A percentile compares a stretch with the other conserved stretches of the same genome.
These are phyloP conservation scores for Ceratocystiopsis minuta DNA, from an alignment of 2,329 filamentous ascomycete species.

Conservation along the genomic window DNA sequence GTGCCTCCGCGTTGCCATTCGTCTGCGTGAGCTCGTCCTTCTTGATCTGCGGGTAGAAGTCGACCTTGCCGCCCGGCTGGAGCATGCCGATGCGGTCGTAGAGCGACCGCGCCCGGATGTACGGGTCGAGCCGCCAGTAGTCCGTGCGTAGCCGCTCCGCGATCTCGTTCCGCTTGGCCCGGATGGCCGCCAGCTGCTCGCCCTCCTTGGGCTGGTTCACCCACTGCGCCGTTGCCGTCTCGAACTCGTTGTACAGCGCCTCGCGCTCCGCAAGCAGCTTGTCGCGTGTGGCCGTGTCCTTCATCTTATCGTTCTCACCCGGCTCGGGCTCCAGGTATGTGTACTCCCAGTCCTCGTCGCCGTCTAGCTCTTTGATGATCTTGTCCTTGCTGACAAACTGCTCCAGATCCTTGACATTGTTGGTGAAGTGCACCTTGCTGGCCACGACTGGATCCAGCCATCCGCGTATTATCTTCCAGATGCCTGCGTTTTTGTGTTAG, in stretches of 20 bases:
- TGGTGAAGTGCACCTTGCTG: conserved; percentile 83
- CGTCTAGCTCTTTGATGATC: conserved; percentile 70
- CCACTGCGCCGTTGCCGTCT: conserved; percentile 61
- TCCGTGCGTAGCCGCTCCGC: conserved; percentile 47
- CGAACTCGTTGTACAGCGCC: conserved; percentile 52
- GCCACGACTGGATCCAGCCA: conserved; percentile 97
- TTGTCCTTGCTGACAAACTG: conserved; percentile 52
- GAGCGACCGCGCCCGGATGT: conserved; percentile 61
- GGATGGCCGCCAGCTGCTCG: conserved; percentile 27
- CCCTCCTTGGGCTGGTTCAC: conserved; percentile 31
- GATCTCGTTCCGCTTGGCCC: conserved; percentile 40
- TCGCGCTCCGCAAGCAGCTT: conserved; percentile 45
- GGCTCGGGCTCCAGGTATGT: conserved; percentile 57
- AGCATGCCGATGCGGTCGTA: conserved; percentile 73
- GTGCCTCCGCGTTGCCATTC: conserved; percentile 12
- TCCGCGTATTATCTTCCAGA: conserved; percentile 87
- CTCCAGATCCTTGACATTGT: conserved; percentile 59
- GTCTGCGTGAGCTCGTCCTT: conserved; percentile 8
- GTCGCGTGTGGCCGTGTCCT: conserved; percentile 43
- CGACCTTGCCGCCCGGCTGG: conserved; percentile 43
- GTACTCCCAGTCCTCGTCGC: conserved; percentile 72
- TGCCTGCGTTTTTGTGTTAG: conserved; percentile 30
- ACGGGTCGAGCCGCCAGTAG: conserved; percentile 85
- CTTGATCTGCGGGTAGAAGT: conserved; percentile 40
- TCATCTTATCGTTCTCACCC: conserved; percentile 63